Base-by-base conservation (phyloP, 2,329 filamentous ascomycete genomes). In the Talaromyces sp. region DNA sequence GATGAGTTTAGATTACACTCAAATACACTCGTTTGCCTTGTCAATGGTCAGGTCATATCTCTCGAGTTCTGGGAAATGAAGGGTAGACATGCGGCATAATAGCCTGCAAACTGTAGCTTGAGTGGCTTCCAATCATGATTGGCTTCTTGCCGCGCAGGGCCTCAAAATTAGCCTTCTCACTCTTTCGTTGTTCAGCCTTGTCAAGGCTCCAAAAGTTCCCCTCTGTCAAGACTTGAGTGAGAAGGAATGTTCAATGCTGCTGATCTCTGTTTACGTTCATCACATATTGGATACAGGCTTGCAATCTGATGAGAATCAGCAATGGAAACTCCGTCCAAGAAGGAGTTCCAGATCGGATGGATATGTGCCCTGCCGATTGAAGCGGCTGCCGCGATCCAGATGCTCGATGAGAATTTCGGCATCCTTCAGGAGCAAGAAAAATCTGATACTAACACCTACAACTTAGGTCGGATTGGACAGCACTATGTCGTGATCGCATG, bases 341-440 rank as follows among this genome's bases (percentile, higher is more conserved):
- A 47, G n/a, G 43, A 47, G 13, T 19, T 47, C n/a, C 43, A 22
- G 19, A 22, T 62, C 16, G 62, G 62, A 31, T 63, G 59, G 19
- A 63, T 65, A 41, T 62, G 60, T 33, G 63, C 63, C 6, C 24
- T 65, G 11, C 64, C 66, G 1, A 69, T 60, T n/a, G 69, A 67
- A 57, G 66, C 65, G 19, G 68, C 63, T 1, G 68, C 66, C 2
- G 61, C 63, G 57, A 66, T 67, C 39, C 33, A 47, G 16, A 64
- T 65, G 59, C 59, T 65, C 3, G 60, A 65, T 31, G 63, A 65
- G 33, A 31, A 62, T n/a, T 49, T 62, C 16, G 14, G 22, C 10
- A 33, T 19, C 13, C 43, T 50, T 11, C 16, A 35, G 19, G 59
- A n/a, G n/a, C 27, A 49, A 27, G 41, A 61, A 9, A 22, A 10